Conservation (phyloP, 306 rosid genomes). For the Quercus glauca region DNA sequence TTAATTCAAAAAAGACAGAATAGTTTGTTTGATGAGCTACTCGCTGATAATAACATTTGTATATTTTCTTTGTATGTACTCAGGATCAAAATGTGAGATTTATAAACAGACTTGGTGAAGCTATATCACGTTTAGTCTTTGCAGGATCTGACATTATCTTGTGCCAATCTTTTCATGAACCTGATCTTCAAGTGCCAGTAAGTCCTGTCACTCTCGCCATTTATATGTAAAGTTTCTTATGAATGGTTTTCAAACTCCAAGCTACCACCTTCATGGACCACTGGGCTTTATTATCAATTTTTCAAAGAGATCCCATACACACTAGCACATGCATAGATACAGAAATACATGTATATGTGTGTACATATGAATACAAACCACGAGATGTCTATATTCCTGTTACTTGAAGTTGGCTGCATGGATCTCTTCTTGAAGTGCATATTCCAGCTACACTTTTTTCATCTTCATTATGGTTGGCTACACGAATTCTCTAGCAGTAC, state of each 20-base stretch:
- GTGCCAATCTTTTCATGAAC: slow-evolving; percentile 74
- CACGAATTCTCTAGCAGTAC: not conserved
- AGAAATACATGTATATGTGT: no score
- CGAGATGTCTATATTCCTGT: not conserved
- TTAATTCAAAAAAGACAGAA: not conserved
- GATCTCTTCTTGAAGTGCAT: not conserved
- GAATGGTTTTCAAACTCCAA: not conserved
- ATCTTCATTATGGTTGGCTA: not conserved
- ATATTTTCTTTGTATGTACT: slow-evolving; percentile 20
- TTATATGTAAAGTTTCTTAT: not conserved
- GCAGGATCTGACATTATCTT: slow-evolving; percentile 82
- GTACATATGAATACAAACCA: no score
- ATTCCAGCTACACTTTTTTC: no score
- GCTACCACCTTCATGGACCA: not conserved
- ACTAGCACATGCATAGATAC: no score
- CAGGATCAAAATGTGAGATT: slow-evolving; percentile 55
- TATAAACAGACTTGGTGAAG: slow-evolving; percentile 46
- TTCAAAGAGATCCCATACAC: no score
- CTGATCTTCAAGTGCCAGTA: slow-evolving; percentile 64
- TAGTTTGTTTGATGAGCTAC: not conserved
- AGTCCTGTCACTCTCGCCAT: slow-evolving; percentile 25
- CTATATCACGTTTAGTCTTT: slow-evolving; percentile 53
- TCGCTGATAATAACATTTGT: slow-evolving; percentile 12
- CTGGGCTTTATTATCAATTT: no score
- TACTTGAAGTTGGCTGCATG: not conserved